Conservation (phyloP, 352 stramenopile species). For the Pythium oligandrum region DNA sequence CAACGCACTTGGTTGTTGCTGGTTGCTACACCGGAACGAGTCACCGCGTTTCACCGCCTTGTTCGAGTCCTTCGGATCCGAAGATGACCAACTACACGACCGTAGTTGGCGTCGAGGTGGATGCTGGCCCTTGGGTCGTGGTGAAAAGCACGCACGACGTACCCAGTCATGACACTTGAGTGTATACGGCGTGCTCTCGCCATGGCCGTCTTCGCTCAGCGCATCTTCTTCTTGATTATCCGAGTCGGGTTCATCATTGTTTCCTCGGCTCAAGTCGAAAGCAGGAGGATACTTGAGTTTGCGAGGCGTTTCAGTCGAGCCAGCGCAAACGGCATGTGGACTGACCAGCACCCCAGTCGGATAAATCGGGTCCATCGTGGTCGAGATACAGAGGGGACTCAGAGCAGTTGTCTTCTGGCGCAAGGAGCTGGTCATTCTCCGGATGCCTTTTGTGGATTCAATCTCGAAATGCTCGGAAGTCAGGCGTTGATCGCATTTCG, state of each 20-base stretch:
- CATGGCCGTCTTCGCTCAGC: neutral
- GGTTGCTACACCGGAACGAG: constrained; percentile 12
- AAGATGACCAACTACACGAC: neutral
- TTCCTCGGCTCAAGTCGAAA: neutral
- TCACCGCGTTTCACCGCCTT: too few species aligned
- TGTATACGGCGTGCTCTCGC: neutral
- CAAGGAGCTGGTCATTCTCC: too few species aligned
- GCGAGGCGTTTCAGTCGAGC: constrained; percentile 8
- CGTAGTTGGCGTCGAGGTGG: constrained; percentile 7
- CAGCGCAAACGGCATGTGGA: too few species aligned
- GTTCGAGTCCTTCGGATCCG: too few species aligned
- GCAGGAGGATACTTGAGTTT: constrained; percentile 5
- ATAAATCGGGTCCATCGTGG: too few species aligned
- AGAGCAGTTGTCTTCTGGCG: too few species aligned
- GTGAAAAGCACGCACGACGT: constrained; percentile 11
- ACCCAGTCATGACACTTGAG: constrained; percentile 8
- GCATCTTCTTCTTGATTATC: too few species aligned
- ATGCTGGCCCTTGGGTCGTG: constrained; percentile 9
- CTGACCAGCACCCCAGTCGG: too few species aligned
- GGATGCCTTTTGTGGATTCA: too few species aligned
- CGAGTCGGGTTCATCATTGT: neutral
- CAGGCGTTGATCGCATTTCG: too few species aligned
- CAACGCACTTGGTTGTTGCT: constrained; percentile 1
- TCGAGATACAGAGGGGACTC: too few species aligned
- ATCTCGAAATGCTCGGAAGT: too few species aligned